phyloP scores from a whole-genome alignment of 2,329 filamentous ascomycete species.

The Trichoderma koningiopsis region DNA sequence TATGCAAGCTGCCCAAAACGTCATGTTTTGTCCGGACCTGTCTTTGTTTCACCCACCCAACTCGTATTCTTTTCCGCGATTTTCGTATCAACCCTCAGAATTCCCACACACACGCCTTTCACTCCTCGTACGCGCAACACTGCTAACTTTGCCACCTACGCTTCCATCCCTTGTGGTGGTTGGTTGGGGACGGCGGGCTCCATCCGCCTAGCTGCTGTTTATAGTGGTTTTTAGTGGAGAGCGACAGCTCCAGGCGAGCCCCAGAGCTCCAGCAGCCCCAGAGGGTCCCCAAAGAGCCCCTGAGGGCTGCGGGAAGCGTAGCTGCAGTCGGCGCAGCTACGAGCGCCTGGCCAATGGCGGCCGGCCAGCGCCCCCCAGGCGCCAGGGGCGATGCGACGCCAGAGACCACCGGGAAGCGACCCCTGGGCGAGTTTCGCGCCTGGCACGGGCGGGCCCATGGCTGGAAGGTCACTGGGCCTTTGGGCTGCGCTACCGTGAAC shows the following conservation, averaged over 20 bases:
- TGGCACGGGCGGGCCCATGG: not conserved
- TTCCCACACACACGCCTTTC: not conserved
- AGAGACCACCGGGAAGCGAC: not conserved
- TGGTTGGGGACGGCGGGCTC: not conserved
- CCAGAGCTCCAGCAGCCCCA: not conserved
- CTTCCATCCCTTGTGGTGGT: not conserved
- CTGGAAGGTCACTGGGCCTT: conserved; percentile 3
- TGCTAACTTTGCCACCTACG: not conserved
- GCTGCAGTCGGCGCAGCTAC: not conserved
- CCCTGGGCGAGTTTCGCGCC: conserved; percentile 19
- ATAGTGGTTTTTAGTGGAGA: not conserved
- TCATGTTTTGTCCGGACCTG: not conserved
- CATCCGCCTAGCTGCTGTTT: not conserved
- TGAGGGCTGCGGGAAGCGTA: conserved; percentile 8
- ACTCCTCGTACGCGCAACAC: not conserved
- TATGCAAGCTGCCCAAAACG: not conserved
- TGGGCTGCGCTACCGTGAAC: not conserved
- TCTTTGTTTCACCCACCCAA: not conserved
- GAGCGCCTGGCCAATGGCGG: not conserved
- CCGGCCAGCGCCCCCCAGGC: not conserved
- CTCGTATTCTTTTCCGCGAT: conserved; percentile 23
- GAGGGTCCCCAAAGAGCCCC: not conserved
- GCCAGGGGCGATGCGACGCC: conserved; percentile 17
- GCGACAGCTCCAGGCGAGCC: conserved; percentile 1
- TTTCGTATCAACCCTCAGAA: not conserved